Evolutionary conservation across 257 asterid species (phyloP), one percentile per base, ranked within the genome.

Genomic region (Penstemon davidsonii): DNA sequence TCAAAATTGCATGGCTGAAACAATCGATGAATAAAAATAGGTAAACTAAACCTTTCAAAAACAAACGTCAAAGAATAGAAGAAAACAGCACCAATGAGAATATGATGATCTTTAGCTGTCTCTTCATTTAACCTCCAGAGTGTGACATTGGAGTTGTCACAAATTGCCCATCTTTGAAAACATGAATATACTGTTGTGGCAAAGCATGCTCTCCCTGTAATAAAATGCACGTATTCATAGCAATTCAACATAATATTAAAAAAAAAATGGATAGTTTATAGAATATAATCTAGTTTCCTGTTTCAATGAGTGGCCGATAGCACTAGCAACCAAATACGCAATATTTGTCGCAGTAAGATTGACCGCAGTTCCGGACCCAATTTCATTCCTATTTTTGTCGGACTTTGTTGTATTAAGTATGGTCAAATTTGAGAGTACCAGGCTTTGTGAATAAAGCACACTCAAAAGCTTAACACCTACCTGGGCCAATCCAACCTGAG

Each of bases 181-280:
- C 74, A 56, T 92, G 94, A 67, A 81, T 41, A 51, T 79, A 89
- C 68, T 92, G 96, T 67, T 89, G 92, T 4, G 96, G 98, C 79
- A 92, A 84, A 64, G 92, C 58, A 73, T 89, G 96, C 76, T 92
- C 96, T 68, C 78, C 95, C 98, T 92, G 83, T 80, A 81, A 63
- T 15, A 74, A 73, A 62, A 65, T 39, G n/a, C 49, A 64, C 55
- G 43, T 12, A 60, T 41, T 39, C 77, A 19, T 0, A 5, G 57
- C 7, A 10, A 41, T 49, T 12, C 4, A 39, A 5, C 8, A 13
- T 59, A 5, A 59, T 38, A n/a, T 12, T 4, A 6, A 59, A 45
- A 59, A 6, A 36, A 59, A 59, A 12, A 4, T 12, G 43, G 43
- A 39, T n/a, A 25, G 33, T 25, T 25, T 25, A 25, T 25, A 25